Percentiles rank a stretch among this genome's conserved stretches.
Conservation (phyloP, 306 rosid genomes). For the Castanea sativa region DNA sequence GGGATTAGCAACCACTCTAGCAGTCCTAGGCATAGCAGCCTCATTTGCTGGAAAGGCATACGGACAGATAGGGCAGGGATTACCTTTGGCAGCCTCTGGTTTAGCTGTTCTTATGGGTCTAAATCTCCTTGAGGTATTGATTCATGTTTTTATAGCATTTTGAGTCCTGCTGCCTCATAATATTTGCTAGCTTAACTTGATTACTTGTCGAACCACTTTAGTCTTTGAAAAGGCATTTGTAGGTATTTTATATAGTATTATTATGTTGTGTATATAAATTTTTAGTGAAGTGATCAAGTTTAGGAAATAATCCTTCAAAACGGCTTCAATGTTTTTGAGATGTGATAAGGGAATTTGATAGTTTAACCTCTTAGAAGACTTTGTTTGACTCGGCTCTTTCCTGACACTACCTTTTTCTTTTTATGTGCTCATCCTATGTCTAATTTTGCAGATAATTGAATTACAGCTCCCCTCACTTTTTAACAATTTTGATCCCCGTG, state of each 20-base stretch:
- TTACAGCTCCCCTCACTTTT: conserved; percentile 83
- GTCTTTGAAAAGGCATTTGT: background rate
- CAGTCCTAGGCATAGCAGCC: conserved; percentile 79
- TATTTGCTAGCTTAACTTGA: background rate
- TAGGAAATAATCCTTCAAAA: background rate
- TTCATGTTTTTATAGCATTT: background rate
- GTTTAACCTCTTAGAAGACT: background rate
- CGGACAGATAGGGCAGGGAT: conserved; percentile 96
- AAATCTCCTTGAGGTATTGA: conserved; percentile 80
- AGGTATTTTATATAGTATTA: background rate
- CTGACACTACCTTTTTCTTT: background rate
- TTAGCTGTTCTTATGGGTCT: conserved; percentile 91
- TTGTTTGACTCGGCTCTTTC: background rate
- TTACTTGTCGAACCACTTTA: background rate
- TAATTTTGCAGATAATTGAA: conserved; percentile 68
- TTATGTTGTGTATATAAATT: background rate
- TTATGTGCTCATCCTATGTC: conserved; percentile 9
- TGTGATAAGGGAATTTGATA: background rate
- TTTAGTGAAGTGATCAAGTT: background rate
- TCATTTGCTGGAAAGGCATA: conserved; percentile 98
- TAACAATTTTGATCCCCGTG: conserved; percentile 83
- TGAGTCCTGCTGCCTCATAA: background rate
- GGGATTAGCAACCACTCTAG: conserved; percentile 95
- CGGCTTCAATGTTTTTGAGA: background rate
- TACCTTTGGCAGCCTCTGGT: conserved; percentile 92